Base-by-base conservation (phyloP, 202 grass and related monocot genomes). In the Setaria italica region DNA sequence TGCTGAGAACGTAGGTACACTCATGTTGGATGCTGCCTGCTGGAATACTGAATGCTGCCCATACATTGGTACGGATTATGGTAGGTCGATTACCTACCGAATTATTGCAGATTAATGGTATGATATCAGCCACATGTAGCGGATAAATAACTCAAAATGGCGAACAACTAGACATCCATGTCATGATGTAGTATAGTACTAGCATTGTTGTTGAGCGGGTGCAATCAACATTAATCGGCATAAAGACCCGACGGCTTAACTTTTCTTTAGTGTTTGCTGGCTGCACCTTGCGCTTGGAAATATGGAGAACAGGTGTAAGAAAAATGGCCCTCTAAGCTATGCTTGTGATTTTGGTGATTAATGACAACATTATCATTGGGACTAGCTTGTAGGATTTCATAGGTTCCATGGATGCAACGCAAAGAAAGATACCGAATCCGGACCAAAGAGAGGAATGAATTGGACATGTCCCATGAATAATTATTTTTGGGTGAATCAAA, bases 61-160 rank as follows among this genome's bases (percentile, higher is more conserved):
- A 69, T 42, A 69, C 66, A 21, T 45, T 5, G 15, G 66, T 69
- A 69, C 66, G 39, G 39, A 45, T n/a, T n/a, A 69, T n/a, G 66
- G 66, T 69, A 43, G 66, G 66, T n/a, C 9, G 17, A 42, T n/a
- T 39, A 57, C 72, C 9, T 60, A 49, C 41, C 58, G 16, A 30
- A 12, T 78, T 33, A 33, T 13, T 49, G 66, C 66, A 69, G 17
- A 53, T 3, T 55, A 8, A 54, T 74, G 3, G 30, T 53, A 37
- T 34, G 12, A 35, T 55, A 35, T 16, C 29, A 74, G 8, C 3
- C 7, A 35, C 47, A 30, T 11, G 21, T 19, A 0, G 10, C 34
- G 4, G 14, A 33, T 54, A 35, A 53, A 34, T 53, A 74, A 9
- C 8, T 30, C 14, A 74, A 35, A 53, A 54, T 19, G 48, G 14